phyloP scores from a whole-genome alignment of 306 rosid genomes.

The Castanea sativa region DNA sequence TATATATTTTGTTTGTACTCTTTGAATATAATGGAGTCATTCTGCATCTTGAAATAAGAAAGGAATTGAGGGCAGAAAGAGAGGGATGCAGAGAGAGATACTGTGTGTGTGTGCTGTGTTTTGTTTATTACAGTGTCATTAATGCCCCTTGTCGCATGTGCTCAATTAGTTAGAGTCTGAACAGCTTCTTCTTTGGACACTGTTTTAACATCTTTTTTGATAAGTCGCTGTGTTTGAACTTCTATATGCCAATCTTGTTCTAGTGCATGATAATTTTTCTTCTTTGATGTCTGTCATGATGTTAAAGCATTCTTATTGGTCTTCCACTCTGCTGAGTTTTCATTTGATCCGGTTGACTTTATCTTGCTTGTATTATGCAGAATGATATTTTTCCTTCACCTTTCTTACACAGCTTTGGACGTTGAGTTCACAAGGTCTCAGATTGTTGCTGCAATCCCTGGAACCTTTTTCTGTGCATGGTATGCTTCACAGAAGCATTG shows the following conservation, averaged over 20 bases:
- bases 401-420: slow-evolving; percentile 90
- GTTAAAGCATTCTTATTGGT: background rate
- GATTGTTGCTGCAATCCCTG: slow-evolving; percentile 85
- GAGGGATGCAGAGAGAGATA: background rate
- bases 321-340: slow-evolving; percentile 14
- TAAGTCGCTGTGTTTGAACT: background rate
- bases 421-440: slow-evolving; percentile 95
- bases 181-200: too few species aligned
- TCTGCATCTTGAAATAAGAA: background rate
- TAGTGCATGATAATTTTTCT: background rate
- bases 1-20: background rate
- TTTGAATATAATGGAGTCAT: background rate
- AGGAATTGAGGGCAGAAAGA: background rate
- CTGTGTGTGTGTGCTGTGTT: too few species aligned
- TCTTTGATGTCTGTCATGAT: background rate
- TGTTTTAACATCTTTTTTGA: too few species aligned
- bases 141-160: background rate
- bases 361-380: slow-evolving; percentile 48
- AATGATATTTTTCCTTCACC: slow-evolving; percentile 61
- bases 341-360: slow-evolving; percentile 48
- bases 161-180: too few species aligned
- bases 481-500: slow-evolving; percentile 90
- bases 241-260: background rate
- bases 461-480: slow-evolving; percentile 97
- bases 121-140: background rate